These are phyloP conservation scores for Angomonas desouzai DNA, from an alignment of 208 protist species.

Conservation along the genomic window DNA sequence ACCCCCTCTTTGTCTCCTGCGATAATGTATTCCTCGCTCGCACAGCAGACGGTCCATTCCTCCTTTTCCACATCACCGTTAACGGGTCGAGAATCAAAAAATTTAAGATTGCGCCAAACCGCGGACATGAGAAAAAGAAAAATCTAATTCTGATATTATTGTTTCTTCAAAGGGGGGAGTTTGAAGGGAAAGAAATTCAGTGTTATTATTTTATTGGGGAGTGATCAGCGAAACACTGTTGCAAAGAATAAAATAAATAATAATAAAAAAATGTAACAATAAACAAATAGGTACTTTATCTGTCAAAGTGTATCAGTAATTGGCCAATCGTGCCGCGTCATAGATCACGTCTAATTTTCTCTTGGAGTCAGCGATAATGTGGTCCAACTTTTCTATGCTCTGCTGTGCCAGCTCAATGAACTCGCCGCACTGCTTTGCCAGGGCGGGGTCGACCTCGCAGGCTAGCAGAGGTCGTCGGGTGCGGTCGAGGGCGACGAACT, in stretches of 20 bases:
- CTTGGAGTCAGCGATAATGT: neutral
- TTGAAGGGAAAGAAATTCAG: too few relatives aligned
- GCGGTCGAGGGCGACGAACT: neutral
- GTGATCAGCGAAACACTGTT: too few relatives aligned
- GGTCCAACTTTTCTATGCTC: slow-evolving; percentile 43
- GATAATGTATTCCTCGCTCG: slow-evolving; percentile 75
- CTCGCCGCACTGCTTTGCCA: slow-evolving; percentile 39
- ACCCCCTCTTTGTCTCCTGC: slow-evolving; percentile 79
- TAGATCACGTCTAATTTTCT: neutral
- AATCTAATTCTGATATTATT: neutral
- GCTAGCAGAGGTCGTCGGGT: slow-evolving; percentile 23
- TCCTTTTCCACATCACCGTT: slow-evolving; percentile 12
- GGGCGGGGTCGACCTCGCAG: slow-evolving; percentile 32
- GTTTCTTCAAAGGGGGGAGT: too few relatives aligned
- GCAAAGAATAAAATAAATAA: neutral
- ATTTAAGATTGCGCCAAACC: slow-evolving; percentile 57
- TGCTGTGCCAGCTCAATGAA: slow-evolving; percentile 58
- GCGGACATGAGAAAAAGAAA: slow-evolving; percentile 4
- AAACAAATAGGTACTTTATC: neutral
- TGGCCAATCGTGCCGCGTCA: neutral
- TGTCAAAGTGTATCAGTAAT: neutral
- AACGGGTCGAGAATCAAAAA: slow-evolving; percentile 54
- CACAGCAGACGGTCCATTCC: slow-evolving; percentile 45
- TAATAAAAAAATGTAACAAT: too few relatives aligned
- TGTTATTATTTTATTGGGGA: too few relatives aligned